Percentiles rank a stretch among this genome's conserved stretches.
Conservation (phyloP, 208 protist genomes). For the Wallacemonas collosoma region DNA sequence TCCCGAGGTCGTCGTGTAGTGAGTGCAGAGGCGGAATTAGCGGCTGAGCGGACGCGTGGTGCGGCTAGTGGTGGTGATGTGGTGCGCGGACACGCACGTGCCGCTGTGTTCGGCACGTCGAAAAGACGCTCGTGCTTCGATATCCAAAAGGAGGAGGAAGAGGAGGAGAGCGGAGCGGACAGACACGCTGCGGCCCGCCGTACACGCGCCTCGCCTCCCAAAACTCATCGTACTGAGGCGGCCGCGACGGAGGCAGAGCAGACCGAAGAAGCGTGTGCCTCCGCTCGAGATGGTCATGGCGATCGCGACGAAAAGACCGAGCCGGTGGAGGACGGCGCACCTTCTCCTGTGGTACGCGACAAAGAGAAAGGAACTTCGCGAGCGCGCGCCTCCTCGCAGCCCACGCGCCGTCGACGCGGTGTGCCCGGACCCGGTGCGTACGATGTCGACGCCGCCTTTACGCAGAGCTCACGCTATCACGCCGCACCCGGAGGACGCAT, state of each 20-base stretch:
- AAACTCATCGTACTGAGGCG: background rate
- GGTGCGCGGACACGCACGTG: constrained; percentile 13
- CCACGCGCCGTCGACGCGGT: constrained; percentile 1
- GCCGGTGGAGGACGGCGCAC: background rate
- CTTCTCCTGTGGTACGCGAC: background rate
- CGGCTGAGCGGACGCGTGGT: too few species aligned
- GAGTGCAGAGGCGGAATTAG: too few species aligned
- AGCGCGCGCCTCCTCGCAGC: too few species aligned
- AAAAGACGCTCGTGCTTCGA: constrained; percentile 37
- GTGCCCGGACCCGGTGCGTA: constrained; percentile 68
- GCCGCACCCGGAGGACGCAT: constrained; percentile 19
- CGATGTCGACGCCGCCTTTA: constrained; percentile 46
- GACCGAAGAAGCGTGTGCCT: background rate
- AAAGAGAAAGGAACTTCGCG: background rate
- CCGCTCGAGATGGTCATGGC: background rate
- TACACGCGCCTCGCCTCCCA: constrained; percentile 16
- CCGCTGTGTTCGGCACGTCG: constrained; percentile 45
- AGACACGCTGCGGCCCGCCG: background rate
- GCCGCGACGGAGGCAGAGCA: background rate
- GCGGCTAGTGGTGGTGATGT: background rate
- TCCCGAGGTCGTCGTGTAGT: too few species aligned
- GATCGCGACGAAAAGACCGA: background rate
- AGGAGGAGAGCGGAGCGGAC: constrained; percentile 6
- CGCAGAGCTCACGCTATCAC: constrained; percentile 24
- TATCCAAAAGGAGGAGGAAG: constrained; percentile 3